These are phyloP conservation scores for Zychaea mexicana DNA, from an alignment of 371 early-diverging fungal genomes.

Conservation along the genomic window DNA sequence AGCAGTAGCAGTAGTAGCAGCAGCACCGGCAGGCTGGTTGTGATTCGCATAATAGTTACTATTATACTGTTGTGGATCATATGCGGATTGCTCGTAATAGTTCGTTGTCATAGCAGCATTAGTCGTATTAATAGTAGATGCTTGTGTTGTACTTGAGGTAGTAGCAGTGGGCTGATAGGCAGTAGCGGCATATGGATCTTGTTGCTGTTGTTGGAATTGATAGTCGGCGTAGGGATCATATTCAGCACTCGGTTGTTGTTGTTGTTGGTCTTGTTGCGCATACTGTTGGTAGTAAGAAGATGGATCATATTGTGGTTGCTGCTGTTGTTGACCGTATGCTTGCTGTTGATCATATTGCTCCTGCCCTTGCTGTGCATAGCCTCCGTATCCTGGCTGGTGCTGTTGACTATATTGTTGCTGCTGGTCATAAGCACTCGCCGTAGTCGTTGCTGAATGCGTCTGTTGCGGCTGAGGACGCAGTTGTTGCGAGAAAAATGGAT, in stretches of 20 bases:
- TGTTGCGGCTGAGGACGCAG: slow-evolving; percentile 10
- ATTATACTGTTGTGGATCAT: slow-evolving; percentile 14
- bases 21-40: neutral
- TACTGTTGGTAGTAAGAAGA: neutral
- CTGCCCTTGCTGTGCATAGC: slow-evolving; percentile 28
- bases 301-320: slow-evolving; percentile 26
- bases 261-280: slow-evolving; percentile 11
- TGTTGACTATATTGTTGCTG: slow-evolving; percentile 23
- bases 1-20: neutral
- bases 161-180: slow-evolving; percentile 8
- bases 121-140: neutral
- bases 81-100: slow-evolving; percentile 5
- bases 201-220: slow-evolving; percentile 18
- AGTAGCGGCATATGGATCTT: neutral
- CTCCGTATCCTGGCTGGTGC: slow-evolving; percentile 17
- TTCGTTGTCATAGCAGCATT: neutral
- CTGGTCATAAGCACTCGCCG: slow-evolving; percentile 3
- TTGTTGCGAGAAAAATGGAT: slow-evolving; percentile 7
- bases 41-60: neutral
- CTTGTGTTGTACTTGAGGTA: slow-evolving; percentile 4
- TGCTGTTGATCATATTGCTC: slow-evolving; percentile 16
- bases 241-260: slow-evolving; percentile 6
- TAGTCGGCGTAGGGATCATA: slow-evolving; percentile 9
- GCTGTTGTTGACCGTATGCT: slow-evolving; percentile 22
- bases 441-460: no score